Conservation (phyloP, 2,329 filamentous ascomycete species). For the Neofusicoccum kwambonambiense region DNA sequence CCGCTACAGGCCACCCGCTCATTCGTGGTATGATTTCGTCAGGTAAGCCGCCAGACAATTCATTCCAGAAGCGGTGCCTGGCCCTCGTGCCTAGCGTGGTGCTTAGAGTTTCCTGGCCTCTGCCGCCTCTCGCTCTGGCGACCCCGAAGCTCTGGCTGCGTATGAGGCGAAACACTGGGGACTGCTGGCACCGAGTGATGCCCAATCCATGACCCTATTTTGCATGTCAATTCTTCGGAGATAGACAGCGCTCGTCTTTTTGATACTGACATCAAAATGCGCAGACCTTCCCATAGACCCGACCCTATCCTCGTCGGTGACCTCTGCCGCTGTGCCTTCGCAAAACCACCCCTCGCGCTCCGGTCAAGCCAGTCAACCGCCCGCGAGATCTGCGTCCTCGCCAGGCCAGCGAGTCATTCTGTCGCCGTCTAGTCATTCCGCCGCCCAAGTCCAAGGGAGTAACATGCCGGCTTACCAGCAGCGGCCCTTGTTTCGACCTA, state of each 20-base stretch:
- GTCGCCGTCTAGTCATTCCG: not conserved
- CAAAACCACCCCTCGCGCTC: not conserved
- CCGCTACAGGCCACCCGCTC: not conserved
- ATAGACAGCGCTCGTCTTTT: not conserved
- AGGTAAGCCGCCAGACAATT: constrained; percentile 5
- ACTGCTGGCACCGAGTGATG: constrained; percentile 15
- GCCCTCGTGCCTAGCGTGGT: constrained; percentile 9
- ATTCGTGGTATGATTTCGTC: constrained; percentile 1
- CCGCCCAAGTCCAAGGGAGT: not conserved
- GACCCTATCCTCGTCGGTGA: not conserved
- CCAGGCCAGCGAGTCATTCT: constrained; percentile 10
- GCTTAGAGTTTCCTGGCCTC: constrained; percentile 8
- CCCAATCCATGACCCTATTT: constrained; percentile 16
- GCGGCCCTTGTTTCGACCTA: constrained; percentile 17
- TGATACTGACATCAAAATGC: constrained; percentile 17
- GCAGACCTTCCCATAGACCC: constrained; percentile 13
- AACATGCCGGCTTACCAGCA: constrained; percentile 19
- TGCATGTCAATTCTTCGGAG: constrained; percentile 3
- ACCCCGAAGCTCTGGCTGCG: constrained; percentile 15
- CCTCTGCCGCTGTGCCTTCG: not conserved
- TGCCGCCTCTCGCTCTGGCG: not conserved
- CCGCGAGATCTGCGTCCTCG: not conserved
- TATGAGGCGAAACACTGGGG: constrained; percentile 16
- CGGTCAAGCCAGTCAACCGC: not conserved
- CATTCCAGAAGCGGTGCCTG: constrained; percentile 12